Percentiles rank a stretch among this genome's conserved stretches.
Conservation (phyloP, 805 yeast species). For the Candida ascalaphidarum region DNA sequence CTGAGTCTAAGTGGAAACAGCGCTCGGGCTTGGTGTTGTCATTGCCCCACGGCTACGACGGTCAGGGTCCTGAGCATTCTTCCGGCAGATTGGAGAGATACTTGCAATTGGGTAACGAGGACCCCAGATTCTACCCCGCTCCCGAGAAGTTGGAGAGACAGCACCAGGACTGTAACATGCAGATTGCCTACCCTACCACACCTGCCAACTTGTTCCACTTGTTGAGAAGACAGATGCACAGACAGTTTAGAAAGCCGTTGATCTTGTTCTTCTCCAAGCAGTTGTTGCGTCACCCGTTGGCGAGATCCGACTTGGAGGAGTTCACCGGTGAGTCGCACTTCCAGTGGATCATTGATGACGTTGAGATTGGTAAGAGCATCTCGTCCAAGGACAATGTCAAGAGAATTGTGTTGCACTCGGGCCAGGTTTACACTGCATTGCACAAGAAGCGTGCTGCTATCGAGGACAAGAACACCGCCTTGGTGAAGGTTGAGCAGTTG, state of each 20-base stretch:
- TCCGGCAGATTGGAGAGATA: conserved; percentile 97
- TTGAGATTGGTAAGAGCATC: conserved; percentile 72
- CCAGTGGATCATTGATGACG: conserved; percentile 95
- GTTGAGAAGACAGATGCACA: conserved; percentile 97
- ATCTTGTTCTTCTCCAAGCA: conserved; percentile 85
- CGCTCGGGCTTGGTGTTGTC: conserved; percentile 94
- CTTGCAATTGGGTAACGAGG: conserved; percentile 92
- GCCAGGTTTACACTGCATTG: conserved; percentile 92
- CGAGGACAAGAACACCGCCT: conserved; percentile 76
- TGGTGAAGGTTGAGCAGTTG: conserved; percentile 84
- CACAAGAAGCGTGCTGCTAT: conserved; percentile 78
- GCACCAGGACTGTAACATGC: conserved; percentile 98
- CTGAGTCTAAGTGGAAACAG: conserved; percentile 98
- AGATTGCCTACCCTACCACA: conserved; percentile 95
- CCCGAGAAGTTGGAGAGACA: conserved; percentile 87
- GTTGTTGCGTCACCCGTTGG: conserved; percentile 84
- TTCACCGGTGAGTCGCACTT: conserved; percentile 88
- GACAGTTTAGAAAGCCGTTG: conserved; percentile 95
- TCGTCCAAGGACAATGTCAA: conserved; percentile 75
- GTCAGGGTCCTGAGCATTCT: conserved; percentile 99
- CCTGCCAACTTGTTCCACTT: conserved; percentile 96
- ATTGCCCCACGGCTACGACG: conserved; percentile 98
- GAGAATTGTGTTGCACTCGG: conserved; percentile 76
- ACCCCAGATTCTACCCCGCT: conserved; percentile 88
- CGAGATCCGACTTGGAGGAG: conserved; percentile 75